These are phyloP conservation scores for Podila epicladia DNA, from an alignment of 192 early-diverging fungal genomes.

Conservation along the genomic window DNA sequence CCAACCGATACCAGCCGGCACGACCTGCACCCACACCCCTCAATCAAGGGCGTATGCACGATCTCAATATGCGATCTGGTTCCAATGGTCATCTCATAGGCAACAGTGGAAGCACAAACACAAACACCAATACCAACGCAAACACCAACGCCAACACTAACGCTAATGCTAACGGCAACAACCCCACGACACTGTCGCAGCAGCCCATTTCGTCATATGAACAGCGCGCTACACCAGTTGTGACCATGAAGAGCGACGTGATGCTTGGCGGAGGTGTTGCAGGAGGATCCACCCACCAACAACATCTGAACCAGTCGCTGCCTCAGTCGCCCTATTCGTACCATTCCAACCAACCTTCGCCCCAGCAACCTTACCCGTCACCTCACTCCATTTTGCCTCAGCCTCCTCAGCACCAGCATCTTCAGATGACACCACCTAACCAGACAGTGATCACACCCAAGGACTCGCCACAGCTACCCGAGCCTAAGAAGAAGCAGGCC, in stretches of 20 bases:
- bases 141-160: not conserved
- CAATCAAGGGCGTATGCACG: constrained; percentile 11
- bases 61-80: constrained; percentile 27
- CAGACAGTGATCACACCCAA: constrained; percentile 46
- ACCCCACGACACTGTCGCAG: constrained; percentile 34
- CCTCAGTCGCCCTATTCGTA: constrained; percentile 46
- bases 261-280: constrained; percentile 25
- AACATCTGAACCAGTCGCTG: constrained; percentile 23
- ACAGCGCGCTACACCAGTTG: constrained; percentile 27
- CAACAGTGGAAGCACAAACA: not conserved
- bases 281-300: not conserved
- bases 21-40: constrained; percentile 27
- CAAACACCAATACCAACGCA: not conserved
- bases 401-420: constrained; percentile 36
- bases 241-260: constrained; percentile 33
- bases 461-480: constrained; percentile 42
- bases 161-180: constrained; percentile 6
- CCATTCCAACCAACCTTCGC: constrained; percentile 42
- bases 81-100: constrained; percentile 17
- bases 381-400: constrained; percentile 45
- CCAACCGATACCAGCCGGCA: constrained; percentile 27
- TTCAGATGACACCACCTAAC: constrained; percentile 32
- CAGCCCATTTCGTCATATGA: constrained; percentile 37
- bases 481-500: constrained; percentile 41
- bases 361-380: constrained; percentile 45